Evolutionary conservation across 371 early-diverging fungal species (phyloP).

Genomic region (Syncephalastrum racemosum): DNA sequence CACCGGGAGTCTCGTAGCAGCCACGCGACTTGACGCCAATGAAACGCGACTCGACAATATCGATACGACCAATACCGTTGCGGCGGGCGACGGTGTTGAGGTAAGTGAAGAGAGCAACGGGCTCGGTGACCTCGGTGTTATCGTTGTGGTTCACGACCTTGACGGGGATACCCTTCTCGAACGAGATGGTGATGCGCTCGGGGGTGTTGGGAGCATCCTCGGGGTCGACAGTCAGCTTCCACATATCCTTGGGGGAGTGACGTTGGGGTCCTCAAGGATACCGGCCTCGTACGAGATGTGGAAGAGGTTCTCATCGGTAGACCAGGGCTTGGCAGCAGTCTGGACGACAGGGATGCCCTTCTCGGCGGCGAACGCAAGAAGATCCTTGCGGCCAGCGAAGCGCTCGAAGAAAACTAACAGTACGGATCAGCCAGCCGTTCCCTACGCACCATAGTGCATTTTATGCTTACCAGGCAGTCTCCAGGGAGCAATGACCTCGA

Average conservation of each 20-base stretch:
- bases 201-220: constrained; percentile 95
- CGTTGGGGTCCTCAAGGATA: constrained; percentile 92
- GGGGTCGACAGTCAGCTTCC: constrained; percentile 95
- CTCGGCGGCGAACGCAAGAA: constrained; percentile 89
- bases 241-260: constrained; percentile 97
- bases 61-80: constrained; percentile 96
- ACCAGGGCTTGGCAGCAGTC: constrained; percentile 96
- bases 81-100: constrained; percentile 93
- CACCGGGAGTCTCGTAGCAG: constrained; percentile 98
- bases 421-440: background rate
- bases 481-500: constrained; percentile 97
- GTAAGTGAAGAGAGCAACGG: constrained; percentile 90
- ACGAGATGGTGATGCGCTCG: constrained; percentile 89
- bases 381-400: constrained; percentile 91
- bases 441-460: background rate
- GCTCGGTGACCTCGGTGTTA: constrained; percentile 63
- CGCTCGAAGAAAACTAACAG: constrained; percentile 85
- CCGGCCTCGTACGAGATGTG: constrained; percentile 98
- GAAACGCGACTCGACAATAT: constrained; percentile 98
- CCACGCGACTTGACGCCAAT: constrained; percentile 98
- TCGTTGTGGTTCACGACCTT: constrained; percentile 84
- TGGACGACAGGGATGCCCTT: constrained; percentile 94
- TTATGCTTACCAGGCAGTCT: constrained; percentile 74
- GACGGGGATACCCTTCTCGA: constrained; percentile 86
- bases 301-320: constrained; percentile 98